Conservation (phyloP, 257 asterid genomes). For the Euphrasia confusa region DNA sequence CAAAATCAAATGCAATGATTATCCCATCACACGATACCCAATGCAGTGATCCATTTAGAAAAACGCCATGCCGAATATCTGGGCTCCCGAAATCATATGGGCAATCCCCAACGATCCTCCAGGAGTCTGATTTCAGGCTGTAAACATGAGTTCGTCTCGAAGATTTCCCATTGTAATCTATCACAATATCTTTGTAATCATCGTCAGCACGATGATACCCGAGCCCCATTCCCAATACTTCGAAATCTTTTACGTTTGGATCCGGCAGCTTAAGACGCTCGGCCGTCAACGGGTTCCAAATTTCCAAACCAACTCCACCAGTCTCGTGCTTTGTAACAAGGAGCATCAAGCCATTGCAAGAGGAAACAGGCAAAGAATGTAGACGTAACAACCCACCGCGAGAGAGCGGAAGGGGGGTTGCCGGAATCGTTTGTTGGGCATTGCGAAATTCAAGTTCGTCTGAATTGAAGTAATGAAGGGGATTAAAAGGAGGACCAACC, state of each 20-base stretch:
- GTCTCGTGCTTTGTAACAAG: not conserved
- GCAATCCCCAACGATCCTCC: no score
- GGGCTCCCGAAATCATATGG: no score
- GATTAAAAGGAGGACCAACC: not conserved
- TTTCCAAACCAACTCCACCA: not conserved
- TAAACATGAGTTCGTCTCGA: no score
- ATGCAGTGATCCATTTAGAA: no score
- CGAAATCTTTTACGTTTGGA: not conserved
- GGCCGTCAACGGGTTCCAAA: slow-evolving; percentile 1
- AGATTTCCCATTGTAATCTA: no score
- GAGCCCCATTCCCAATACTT: not conserved
- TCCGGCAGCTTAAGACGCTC: not conserved
- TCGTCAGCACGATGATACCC: not conserved
- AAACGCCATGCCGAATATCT: no score
- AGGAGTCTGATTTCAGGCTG: no score
- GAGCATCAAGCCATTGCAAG: not conserved
- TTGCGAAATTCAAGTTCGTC: not conserved
- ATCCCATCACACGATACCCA: no score
- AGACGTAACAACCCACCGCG: not conserved
- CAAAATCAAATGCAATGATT: no score
- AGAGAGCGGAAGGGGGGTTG: not conserved
- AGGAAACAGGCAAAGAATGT: not conserved
- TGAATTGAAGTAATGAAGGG: not conserved
- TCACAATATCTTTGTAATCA: not conserved
- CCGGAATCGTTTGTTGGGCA: not conserved